Conservation (phyloP, 139 green algal species). For the Spirogloea muscicola region DNA sequence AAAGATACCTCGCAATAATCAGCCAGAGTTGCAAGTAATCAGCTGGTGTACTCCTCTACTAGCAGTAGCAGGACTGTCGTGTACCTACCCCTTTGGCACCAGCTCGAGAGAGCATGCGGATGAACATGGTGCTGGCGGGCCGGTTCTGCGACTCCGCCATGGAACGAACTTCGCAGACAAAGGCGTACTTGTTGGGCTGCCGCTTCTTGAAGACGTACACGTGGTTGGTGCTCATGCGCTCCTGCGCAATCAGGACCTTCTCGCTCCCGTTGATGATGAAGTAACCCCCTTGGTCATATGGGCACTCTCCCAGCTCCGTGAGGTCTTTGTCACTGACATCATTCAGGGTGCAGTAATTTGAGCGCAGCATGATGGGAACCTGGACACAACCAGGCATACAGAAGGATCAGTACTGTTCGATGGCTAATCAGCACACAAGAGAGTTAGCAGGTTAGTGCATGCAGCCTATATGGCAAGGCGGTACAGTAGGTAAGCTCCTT, state of each 20-base stretch:
- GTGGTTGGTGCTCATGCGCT: conserved; percentile 97
- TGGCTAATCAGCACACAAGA: too few species aligned
- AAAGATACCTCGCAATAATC: too few species aligned
- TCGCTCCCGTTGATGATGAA: conserved; percentile 98
- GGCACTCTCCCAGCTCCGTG: conserved; percentile 87
- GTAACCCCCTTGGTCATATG: conserved; percentile 96
- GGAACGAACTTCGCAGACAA: conserved; percentile 69
- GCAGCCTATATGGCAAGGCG: neutral
- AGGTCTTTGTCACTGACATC: conserved; percentile 77
- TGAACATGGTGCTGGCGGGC: conserved; percentile 68
- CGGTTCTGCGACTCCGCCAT: conserved; percentile 80
- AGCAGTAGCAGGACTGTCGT: too few species aligned
- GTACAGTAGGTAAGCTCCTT: neutral
- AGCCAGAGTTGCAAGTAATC: too few species aligned
- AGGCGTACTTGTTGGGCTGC: conserved; percentile 90
- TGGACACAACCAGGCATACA: too few species aligned
- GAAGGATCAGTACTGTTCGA: too few species aligned
- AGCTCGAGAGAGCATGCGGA: conserved; percentile 71
- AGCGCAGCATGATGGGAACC: conserved; percentile 98
- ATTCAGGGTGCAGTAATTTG: conserved; percentile 83
- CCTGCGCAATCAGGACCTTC: conserved; percentile 98
- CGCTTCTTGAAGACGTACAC: conserved; percentile 97
- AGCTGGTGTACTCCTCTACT: too few species aligned
- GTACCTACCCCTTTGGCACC: too few species aligned
- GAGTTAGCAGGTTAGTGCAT: too few species aligned